Evolutionary conservation across 306 rosid genomes (phyloP), one percentile per base, ranked within the genome.

Genomic region (Betula pendula): DNA sequence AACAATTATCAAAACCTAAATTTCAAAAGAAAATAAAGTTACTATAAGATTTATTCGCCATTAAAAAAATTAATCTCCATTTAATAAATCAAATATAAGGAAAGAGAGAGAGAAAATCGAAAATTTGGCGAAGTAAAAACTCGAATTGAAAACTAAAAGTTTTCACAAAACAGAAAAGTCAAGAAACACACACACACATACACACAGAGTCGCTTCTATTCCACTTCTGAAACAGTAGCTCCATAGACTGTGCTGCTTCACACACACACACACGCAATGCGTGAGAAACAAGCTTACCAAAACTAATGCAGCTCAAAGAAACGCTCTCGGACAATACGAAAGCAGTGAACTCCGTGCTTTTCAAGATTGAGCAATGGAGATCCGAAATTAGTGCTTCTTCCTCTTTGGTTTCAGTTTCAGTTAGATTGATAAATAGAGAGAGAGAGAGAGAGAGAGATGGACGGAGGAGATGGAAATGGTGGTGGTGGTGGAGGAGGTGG

Each of bases 261-360:
- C 63, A 22, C 63, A 25, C 33, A 9, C 63, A 56, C 16, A 56
- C 48, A 24, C 17, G 0, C 42, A 78, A 82, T 33, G 84, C 56
- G 35, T 45, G 40, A 17, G 59, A 81, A 88, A 83, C 68, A 48
- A 66, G 80, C 89, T 81, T 76, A 94, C 97, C 84, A 42, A 86
- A 71, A 55, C 29, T 65, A 82, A 84, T 70, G 93, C 67, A 79
- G 83, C 80, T 74, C 53, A 56, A 25, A 60, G 65, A 63, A 51
- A 51, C 51, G 59, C 14, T 60, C 65, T 3, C 16, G 40, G 80
- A 47, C 4, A 56, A 60, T 77, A 44, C 4, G 43, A 45, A 25
- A 50, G 77, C 8, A 42, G 66, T 40, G 40, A 81, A 4, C 3
- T 75, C 48, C 76, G 63, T 31, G 56, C 33, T 45, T n/a, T 9